Conservation (phyloP, 192 early-diverging fungal genomes). For the Coemansia sp. region DNA sequence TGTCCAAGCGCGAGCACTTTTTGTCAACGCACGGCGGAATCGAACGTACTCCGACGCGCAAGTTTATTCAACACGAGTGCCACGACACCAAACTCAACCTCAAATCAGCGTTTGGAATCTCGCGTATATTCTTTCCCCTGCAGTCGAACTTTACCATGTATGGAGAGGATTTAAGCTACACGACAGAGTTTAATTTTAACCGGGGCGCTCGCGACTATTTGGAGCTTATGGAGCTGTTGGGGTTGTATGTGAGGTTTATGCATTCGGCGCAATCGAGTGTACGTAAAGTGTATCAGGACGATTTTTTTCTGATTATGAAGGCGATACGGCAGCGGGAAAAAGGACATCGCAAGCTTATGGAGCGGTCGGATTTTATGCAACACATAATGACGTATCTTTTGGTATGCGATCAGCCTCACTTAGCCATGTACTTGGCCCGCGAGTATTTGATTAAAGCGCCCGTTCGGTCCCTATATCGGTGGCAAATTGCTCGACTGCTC, state of each 20-base stretch:
- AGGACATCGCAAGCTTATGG: constrained; percentile 16
- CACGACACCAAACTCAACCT: neutral
- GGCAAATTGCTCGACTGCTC: constrained; percentile 24
- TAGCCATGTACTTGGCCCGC: constrained; percentile 26
- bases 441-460: constrained; percentile 9
- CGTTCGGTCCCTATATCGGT: constrained; percentile 13
- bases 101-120: neutral
- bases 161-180: neutral
- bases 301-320: constrained; percentile 50
- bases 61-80: constrained; percentile 2
- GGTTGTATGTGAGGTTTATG: constrained; percentile 26
- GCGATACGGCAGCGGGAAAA: constrained; percentile 37
- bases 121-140: constrained; percentile 3
- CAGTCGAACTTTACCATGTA: constrained; percentile 1
- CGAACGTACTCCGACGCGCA: constrained; percentile 25
- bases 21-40: constrained; percentile 21
- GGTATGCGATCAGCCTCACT: constrained; percentile 13
- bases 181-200: constrained; percentile 33
- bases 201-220: constrained; percentile 2
- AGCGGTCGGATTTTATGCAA: neutral
- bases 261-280: constrained; percentile 4
- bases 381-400: constrained; percentile 26
- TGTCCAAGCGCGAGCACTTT: constrained; percentile 11
- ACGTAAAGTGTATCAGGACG: constrained; percentile 6
- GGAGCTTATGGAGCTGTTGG: constrained; percentile 10